Evolutionary conservation across 495 filamentous ascomycete genomes (phyloP), one percentile per base, ranked within the genome.

Genomic region (Evernia prunastri): DNA sequence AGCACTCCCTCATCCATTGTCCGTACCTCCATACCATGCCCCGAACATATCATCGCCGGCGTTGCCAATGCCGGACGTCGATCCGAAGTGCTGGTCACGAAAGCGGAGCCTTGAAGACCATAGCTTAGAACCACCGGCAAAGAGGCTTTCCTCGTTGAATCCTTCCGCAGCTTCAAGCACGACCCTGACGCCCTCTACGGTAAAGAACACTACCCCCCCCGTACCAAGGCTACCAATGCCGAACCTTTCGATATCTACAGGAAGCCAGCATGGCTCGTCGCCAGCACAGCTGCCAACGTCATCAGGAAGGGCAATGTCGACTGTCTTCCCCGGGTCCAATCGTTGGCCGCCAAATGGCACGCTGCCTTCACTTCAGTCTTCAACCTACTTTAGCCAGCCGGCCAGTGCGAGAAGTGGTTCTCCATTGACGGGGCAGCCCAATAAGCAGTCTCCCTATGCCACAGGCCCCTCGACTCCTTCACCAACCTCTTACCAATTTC

Each of bases 31-130:
- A 33, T 78, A 80, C 64, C 70, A 78, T 40, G 64, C 69, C 20
- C 73, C 72, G 25, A 73, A 73, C 31, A 68, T 74, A 3, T 69
- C 80, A 6, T 87, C 87, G 15, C 83, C 86, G 3, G 74, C 84
- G n/a, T 74, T 77, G 20, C 58, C 73, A 39, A 76, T 82, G 63
- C 80, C 82, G 8, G 78, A 78, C 37, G 70, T 78, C 31, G 77
- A 77, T 37, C 75, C 78, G n/a, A 67, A 66, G 27, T 54, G 71
- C 56, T 66, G 72, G 59, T 65, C 77, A 42, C 79, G 86, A 63
- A 97, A 97, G 76, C 81, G 92, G 61, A 88, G 83, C 63, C 80
- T 82, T 42, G 92, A 96, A 42, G 83, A 85, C 17, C 78, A 82
- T 15, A 74, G 73, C 35, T 73, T 79, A 13, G 87, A 93, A 61